Conservation (phyloP, 441 rosid species). For the Erodium chrysanthum region DNA sequence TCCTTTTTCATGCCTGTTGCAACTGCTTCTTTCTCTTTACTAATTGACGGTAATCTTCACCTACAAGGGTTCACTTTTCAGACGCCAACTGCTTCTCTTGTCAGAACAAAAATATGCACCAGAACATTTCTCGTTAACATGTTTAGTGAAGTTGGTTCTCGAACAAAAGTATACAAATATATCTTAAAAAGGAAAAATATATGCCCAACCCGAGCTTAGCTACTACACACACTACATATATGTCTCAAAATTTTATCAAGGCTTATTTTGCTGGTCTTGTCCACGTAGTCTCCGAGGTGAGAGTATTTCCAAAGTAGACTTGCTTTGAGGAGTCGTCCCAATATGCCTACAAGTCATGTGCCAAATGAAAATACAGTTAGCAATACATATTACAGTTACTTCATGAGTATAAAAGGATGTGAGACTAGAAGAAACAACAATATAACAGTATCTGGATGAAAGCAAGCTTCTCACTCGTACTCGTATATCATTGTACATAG, state of each 20-base stretch:
- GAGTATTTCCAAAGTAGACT: conserved; percentile 20
- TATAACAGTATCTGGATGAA: neutral
- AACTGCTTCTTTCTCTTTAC: too few relatives aligned
- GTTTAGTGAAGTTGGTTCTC: neutral
- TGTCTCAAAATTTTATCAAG: neutral
- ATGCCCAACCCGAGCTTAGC: neutral
- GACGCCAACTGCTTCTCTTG: too few relatives aligned
- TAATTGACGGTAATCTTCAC: too few relatives aligned
- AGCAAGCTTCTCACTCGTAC: neutral
- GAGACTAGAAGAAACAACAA: too few relatives aligned
- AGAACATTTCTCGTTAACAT: neutral
- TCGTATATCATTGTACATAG: neutral
- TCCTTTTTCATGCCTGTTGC: too few relatives aligned
- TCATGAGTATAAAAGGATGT: too few relatives aligned
- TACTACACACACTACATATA: neutral
- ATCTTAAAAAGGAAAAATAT: neutral
- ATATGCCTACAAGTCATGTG: conserved; percentile 12
- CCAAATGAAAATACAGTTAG: neutral
- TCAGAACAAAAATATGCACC: too few relatives aligned
- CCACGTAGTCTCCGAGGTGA: conserved; percentile 24
- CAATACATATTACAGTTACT: too few relatives aligned
- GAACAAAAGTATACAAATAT: neutral
- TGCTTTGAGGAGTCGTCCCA: conserved; percentile 26
- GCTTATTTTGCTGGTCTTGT: conserved; percentile 18
- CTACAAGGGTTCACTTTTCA: too few relatives aligned